Percentiles rank a stretch among this genome's conserved stretches.
Evolutionary conservation across 495 filamentous ascomycete genomes (phyloP).

Genomic region (Cryomyces minteri): DNA sequence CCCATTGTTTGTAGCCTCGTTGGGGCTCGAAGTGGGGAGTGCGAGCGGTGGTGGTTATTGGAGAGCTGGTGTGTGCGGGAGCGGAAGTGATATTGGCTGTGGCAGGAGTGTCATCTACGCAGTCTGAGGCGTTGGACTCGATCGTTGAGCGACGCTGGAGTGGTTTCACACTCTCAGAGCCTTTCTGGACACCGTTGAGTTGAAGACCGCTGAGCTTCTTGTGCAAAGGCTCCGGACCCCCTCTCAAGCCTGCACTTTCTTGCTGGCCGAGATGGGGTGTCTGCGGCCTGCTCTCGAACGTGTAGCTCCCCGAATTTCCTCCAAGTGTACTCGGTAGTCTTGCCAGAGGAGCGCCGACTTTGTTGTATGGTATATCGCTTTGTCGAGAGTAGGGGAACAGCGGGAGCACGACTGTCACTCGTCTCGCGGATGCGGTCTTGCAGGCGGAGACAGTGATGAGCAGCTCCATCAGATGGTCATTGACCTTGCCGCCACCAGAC

Average conservation of each 20-base stretch:
- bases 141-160: too few species aligned
- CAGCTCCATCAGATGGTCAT: slow-evolving; percentile 88
- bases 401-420: slow-evolving; percentile 85
- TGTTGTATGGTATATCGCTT: slow-evolving; percentile 91
- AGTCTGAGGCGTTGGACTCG: slow-evolving; percentile 7
- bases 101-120: slow-evolving; percentile 31
- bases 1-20: slow-evolving; percentile 94
- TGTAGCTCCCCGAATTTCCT: slow-evolving; percentile 40
- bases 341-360: slow-evolving; percentile 75
- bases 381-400: slow-evolving; percentile 94
- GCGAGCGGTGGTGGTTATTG: background rate
- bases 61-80: background rate
- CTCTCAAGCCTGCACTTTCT: slow-evolving; percentile 40
- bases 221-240: slow-evolving; percentile 43
- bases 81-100: slow-evolving; percentile 15
- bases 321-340: slow-evolving; percentile 29
- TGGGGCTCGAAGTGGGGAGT: slow-evolving; percentile 48
- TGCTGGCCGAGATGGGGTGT: slow-evolving; percentile 57
- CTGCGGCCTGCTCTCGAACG: slow-evolving; percentile 80
- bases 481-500: slow-evolving; percentile 74
- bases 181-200: slow-evolving; percentile 28
- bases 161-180: slow-evolving; percentile 13
- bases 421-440: slow-evolving; percentile 83
- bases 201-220: slow-evolving; percentile 44
- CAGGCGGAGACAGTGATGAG: slow-evolving; percentile 94